Conservation (phyloP, 169 alveolate species). For the Cryptosporidium ubiquitum region DNA sequence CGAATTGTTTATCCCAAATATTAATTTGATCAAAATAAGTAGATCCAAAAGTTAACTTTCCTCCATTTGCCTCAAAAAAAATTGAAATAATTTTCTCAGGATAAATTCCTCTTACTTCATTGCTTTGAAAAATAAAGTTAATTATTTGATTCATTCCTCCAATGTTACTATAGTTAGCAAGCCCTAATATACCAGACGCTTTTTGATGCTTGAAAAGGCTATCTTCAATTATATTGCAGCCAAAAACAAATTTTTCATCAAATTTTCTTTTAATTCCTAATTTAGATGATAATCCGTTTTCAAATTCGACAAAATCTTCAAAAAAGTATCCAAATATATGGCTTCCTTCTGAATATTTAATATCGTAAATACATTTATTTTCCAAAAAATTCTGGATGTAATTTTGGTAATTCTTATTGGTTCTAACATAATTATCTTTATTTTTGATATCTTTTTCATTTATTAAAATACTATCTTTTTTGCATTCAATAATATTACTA, state of each 20-base stretch:
- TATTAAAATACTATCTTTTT: background rate
- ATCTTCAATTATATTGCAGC: constrained; percentile 78
- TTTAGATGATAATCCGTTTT: background rate
- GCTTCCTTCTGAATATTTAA: constrained; percentile 79
- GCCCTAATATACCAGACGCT: constrained; percentile 80
- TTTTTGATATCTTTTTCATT: background rate
- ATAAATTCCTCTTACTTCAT: background rate
- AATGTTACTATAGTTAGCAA: constrained; percentile 44
- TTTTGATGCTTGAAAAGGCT: constrained; percentile 74
- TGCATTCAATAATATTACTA: constrained; percentile 66
- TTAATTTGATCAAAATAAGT: background rate
- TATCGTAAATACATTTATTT: constrained; percentile 76
- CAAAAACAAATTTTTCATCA: constrained; percentile 38
- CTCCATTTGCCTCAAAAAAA: constrained; percentile 5
- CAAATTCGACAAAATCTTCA: constrained; percentile 75
- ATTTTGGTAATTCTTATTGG: background rate
- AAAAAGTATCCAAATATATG: constrained; percentile 76
- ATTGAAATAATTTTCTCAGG: constrained; percentile 27
- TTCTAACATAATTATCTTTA: background rate
- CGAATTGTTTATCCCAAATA: background rate
- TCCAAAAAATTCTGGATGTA: background rate
- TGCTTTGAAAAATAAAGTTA: background rate
- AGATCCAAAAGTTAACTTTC: constrained; percentile 44
- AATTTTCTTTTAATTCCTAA: background rate
- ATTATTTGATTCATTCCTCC: constrained; percentile 1